phyloP scores from a whole-genome alignment of 352 stramenopile genomes.

The Phytophthora hibernalis region DNA sequence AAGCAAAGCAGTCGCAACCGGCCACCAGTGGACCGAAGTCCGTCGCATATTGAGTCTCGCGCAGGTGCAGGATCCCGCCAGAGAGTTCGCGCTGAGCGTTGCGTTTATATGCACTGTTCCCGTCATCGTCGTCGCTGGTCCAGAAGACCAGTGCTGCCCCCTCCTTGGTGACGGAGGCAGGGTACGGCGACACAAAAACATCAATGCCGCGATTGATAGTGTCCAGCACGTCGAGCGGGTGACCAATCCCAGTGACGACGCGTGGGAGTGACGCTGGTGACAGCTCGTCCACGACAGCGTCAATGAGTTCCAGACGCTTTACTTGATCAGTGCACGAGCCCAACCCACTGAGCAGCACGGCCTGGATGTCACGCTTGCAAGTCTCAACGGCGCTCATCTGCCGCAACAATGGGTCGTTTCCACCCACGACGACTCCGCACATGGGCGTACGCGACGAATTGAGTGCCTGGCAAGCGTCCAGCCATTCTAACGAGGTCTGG shows the following conservation, averaged over 20 bases:
- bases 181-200: constrained; percentile 76
- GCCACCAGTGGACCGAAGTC: constrained; percentile 70
- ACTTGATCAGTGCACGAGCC: constrained; percentile 46
- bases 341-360: constrained; percentile 70
- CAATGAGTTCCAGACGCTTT: constrained; percentile 53
- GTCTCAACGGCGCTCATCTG: constrained; percentile 65
- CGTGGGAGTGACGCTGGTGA: constrained; percentile 49
- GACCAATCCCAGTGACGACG: constrained; percentile 69
- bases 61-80: constrained; percentile 68
- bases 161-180: constrained; percentile 53
- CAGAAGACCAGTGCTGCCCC: constrained; percentile 69
- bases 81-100: constrained; percentile 42
- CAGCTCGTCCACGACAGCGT: constrained; percentile 54
- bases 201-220: constrained; percentile 65
- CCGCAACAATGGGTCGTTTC: constrained; percentile 61
- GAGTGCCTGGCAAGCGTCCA: constrained; percentile 62
- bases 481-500: constrained; percentile 71
- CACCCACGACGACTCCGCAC: constrained; percentile 77
- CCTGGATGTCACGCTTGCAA: constrained; percentile 70
- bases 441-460: constrained; percentile 36
- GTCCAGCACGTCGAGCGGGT: constrained; percentile 67
- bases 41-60: constrained; percentile 65
- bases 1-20: constrained; percentile 80
- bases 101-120: constrained; percentile 14
- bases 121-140: constrained; percentile 48